These are phyloP conservation scores for Thermomyces lanuginosus DNA, from an alignment of 2,329 filamentous ascomycete genomes.

Conservation along the genomic window DNA sequence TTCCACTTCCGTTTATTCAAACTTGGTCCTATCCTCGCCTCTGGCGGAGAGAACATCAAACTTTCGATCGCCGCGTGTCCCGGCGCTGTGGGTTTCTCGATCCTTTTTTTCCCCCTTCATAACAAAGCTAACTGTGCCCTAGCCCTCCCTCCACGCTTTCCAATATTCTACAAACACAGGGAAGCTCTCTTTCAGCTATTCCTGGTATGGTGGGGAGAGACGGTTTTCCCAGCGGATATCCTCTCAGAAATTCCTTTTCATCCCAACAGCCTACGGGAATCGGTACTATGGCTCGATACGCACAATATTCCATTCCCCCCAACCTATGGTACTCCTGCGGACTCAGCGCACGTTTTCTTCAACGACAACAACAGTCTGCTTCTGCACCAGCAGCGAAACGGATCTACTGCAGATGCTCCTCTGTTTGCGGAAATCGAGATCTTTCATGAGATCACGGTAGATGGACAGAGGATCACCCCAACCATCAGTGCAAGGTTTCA, in stretches of 20 bases:
- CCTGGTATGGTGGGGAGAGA: constrained; percentile 24
- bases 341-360: too few species aligned
- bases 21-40: constrained; percentile 17
- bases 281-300: constrained; percentile 18
- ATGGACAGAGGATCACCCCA: constrained; percentile 40
- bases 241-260: constrained; percentile 17
- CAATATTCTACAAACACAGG: constrained; percentile 20
- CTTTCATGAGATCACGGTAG: constrained; percentile 20
- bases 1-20: constrained; percentile 18
- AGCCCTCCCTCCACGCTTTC: constrained; percentile 34
- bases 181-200: constrained; percentile 13
- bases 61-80: constrained; percentile 19
- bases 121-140: not conserved
- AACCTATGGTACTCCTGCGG: too few species aligned
- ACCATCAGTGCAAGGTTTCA: constrained; percentile 69
- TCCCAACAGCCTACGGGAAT: constrained; percentile 15
- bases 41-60: constrained; percentile 26
- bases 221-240: constrained; percentile 19
- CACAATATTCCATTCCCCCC: constrained; percentile 20
- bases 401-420: constrained; percentile 27
- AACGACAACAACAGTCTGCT: too few species aligned
- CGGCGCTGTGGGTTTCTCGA: constrained; percentile 22
- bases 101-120: not conserved
- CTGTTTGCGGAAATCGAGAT: constrained; percentile 27
- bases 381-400: too few species aligned